A percentile compares a stretch with the other conserved stretches of the same genome.
Conservation (phyloP, 2,329 filamentous ascomycete genomes). For the Talaromyces sp. region DNA sequence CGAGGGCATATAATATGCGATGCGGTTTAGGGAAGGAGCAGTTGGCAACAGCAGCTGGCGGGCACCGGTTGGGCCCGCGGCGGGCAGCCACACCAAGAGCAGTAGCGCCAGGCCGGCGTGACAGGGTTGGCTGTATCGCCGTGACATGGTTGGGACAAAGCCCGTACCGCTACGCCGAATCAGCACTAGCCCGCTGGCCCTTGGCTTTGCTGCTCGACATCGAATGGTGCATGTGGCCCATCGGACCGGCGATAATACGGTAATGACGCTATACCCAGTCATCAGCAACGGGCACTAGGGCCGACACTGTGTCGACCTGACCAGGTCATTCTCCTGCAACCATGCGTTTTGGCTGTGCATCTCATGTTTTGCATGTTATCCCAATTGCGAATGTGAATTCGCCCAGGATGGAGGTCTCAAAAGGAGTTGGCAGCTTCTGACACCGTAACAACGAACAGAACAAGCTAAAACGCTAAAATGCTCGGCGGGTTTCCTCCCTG, state of each 20-base stretch:
- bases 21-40: not conserved
- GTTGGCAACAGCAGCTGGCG: not conserved
- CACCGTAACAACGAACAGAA: no score
- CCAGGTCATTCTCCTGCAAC: not conserved
- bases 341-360: not conserved
- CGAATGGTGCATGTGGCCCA: not conserved
- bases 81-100: not conserved
- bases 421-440: no score
- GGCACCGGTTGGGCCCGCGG: not conserved
- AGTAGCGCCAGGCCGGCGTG: not conserved
- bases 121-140: not conserved
- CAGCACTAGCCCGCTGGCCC: not conserved
- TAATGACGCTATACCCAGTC: not conserved
- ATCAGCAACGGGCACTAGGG: not conserved
- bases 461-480: not conserved
- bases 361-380: not conserved
- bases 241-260: not conserved
- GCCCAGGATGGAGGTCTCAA: not conserved
- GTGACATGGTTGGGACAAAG: not conserved
- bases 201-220: not conserved
- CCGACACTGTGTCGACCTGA: not conserved
- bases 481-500: not conserved
- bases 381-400: no score
- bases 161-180: not conserved
- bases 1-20: conserved; percentile 2